Evolutionary conservation across 2,329 filamentous ascomycete genomes (phyloP), one percentile per base, ranked within the genome.

Genomic region (Lecanosticta acicola): DNA sequence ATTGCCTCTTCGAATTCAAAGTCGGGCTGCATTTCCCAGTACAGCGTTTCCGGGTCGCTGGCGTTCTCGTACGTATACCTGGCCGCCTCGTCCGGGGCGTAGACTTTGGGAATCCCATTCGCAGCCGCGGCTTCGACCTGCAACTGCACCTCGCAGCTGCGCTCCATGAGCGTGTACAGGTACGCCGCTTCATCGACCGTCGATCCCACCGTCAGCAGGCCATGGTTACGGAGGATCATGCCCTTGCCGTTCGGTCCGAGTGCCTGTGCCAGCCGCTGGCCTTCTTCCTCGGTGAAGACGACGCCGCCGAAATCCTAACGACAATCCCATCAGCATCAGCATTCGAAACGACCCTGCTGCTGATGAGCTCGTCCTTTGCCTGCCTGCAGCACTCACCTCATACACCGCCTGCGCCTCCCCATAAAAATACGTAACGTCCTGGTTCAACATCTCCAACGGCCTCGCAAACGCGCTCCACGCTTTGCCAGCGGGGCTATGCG

Each of bases 171-270:
- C 0, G 78, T 80, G 60, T 86, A 84, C 41, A 87, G 64, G 63
- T 82, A 88, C 0, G 80, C 80, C 1, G 84, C 84, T 65, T 88
- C 84, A 59, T 88, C 84, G 2, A 88, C 84, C 0, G 84, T 88
- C 4, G 65, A 59, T 3, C 85, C 85, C 0, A 86, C 83, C 0
- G 82, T 85, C 41, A 88, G 65, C 29, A 89, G 67, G 0, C 85
- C 85, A 65, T 88, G 84, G 61, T 87, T 88, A 53, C 82, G 71
- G 41, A 87, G 67, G 38, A 87, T 80, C 51, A 79, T 73, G 1
- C 74, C 83, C 62, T 77, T 78, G 17, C 74, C 84, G 54, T 77
- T 77, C 0, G 70, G 64, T 0, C 83, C 83, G 1, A 89, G 69
- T 0, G 82, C 77, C 9, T 68, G 69, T 2, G 83, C 83, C 51